Conservation (phyloP, 192 early-diverging fungal genomes). For the Pilobolus umbonatus region DNA sequence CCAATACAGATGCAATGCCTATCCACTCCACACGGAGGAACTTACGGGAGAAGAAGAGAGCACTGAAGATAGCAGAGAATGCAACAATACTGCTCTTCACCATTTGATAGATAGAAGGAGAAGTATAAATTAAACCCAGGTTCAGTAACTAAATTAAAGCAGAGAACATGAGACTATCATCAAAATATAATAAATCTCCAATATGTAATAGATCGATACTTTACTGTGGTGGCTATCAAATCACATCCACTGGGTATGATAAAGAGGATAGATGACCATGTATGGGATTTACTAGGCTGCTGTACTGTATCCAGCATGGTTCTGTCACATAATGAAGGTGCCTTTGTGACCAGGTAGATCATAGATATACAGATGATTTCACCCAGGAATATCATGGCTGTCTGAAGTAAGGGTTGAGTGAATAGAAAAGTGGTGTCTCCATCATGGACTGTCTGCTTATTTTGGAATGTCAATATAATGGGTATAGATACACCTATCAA, state of each 20-base stretch:
- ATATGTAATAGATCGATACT: background rate
- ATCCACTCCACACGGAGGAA: constrained; percentile 19
- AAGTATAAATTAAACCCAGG: constrained; percentile 23
- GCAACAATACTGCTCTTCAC: constrained; percentile 27
- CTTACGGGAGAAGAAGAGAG: constrained; percentile 19
- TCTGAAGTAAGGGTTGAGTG: constrained; percentile 26
- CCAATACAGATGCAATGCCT: constrained; percentile 7
- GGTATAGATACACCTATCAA: constrained; percentile 27
- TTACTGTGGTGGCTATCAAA: constrained; percentile 21
- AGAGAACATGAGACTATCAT: background rate
- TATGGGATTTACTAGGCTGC: background rate
- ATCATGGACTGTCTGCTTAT: constrained; percentile 6
- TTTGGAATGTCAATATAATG: constrained; percentile 24
- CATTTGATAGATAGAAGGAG: constrained; percentile 29
- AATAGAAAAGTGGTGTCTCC: constrained; percentile 1
- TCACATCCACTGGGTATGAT: constrained; percentile 28
- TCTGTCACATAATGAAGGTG: constrained; percentile 13
- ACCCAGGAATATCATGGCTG: constrained; percentile 28
- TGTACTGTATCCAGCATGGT: constrained; percentile 15
- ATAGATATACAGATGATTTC: constrained; percentile 24
- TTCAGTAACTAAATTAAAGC: constrained; percentile 17
- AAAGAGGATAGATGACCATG: constrained; percentile 18
- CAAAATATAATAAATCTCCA: background rate
- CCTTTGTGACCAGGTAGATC: constrained; percentile 21
- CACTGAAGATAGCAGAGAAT: constrained; percentile 23